Evolutionary conservation across 306 rosid species (phyloP).

Genomic region (Trifolium dubium): DNA sequence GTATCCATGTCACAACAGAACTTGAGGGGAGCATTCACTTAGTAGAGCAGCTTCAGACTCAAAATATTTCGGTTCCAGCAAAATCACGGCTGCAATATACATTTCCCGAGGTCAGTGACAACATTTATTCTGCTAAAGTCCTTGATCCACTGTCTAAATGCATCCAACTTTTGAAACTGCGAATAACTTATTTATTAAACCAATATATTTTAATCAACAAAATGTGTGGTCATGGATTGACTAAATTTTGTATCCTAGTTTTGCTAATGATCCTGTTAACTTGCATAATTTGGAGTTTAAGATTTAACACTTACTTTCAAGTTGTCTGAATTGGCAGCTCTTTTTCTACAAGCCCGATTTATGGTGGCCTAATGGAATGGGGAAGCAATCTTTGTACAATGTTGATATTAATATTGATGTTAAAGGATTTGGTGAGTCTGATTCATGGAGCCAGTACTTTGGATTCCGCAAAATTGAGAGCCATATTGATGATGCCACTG

Average conservation of each 20-base stretch:
- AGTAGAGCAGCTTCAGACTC: slow-evolving; percentile 81
- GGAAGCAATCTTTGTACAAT: slow-evolving; percentile 81
- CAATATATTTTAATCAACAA: slow-evolving; percentile 7
- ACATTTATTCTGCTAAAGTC: slow-evolving; percentile 10
- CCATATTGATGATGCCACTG: slow-evolving; percentile 73
- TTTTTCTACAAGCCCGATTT: slow-evolving; percentile 93
- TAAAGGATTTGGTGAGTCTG: slow-evolving; percentile 85
- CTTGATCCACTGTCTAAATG: not conserved
- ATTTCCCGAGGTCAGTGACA: slow-evolving; percentile 77
- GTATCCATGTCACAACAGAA: slow-evolving; percentile 78
- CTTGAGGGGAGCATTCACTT: slow-evolving; percentile 67
- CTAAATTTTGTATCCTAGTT: slow-evolving; percentile 13
- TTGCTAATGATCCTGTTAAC: slow-evolving; percentile 31
- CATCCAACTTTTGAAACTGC: slow-evolving; percentile 11
- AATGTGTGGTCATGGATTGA: slow-evolving; percentile 10
- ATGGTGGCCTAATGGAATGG: slow-evolving; percentile 99
- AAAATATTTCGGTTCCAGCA: slow-evolving; percentile 71
- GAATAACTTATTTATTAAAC: slow-evolving; percentile 18
- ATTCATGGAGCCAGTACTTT: slow-evolving; percentile 76
- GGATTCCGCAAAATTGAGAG: slow-evolving; percentile 95
- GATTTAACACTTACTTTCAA: slow-evolving; percentile 35
- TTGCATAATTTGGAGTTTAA: slow-evolving; percentile 34
- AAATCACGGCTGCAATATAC: slow-evolving; percentile 70
- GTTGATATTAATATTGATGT: slow-evolving; percentile 71
- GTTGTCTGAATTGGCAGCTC: slow-evolving; percentile 65